phyloP scores from a whole-genome alignment of 768 basidiomycete genomes.

The Russula abietina region DNA sequence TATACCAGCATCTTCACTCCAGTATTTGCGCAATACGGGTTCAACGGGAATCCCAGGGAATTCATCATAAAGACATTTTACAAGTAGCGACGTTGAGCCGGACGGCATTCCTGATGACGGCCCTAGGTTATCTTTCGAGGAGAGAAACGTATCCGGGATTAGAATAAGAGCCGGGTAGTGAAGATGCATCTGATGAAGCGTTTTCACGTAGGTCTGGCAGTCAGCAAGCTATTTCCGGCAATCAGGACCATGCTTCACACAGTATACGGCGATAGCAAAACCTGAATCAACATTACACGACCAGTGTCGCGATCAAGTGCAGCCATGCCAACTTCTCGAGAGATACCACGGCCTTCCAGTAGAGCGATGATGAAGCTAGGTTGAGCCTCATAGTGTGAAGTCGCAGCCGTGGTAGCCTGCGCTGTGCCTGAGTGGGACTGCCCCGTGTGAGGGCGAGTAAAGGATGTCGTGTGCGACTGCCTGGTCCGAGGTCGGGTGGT shows the following conservation, averaged over 20 bases:
- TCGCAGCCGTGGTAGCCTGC: constrained; percentile 57
- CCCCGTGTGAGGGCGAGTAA: constrained; percentile 17
- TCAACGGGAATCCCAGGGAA: constrained; percentile 64
- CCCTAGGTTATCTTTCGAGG: constrained; percentile 45
- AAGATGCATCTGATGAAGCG: constrained; percentile 77
- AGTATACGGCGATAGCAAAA: constrained; percentile 27
- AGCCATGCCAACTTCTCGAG: constrained; percentile 81
- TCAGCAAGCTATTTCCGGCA: constrained; percentile 58
- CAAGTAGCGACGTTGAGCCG: constrained; percentile 51
- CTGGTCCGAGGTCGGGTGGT: constrained; percentile 47
- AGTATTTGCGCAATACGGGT: constrained; percentile 70
- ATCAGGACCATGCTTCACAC: neutral
- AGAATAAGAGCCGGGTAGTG: constrained; percentile 66
- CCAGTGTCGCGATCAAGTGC: constrained; percentile 79
- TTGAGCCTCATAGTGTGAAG: constrained; percentile 47
- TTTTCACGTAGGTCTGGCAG: constrained; percentile 84
- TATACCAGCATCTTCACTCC: constrained; percentile 77
- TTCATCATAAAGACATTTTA: constrained; percentile 68
- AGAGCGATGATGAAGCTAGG: constrained; percentile 57
- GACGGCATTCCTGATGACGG: constrained; percentile 42
- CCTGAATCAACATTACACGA: constrained; percentile 72
- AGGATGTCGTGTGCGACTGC: constrained; percentile 43
- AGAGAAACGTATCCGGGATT: constrained; percentile 77
- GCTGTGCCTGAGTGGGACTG: constrained; percentile 52
- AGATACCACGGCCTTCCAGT: constrained; percentile 71